A percentile compares a stretch with the other conserved stretches of the same genome.
Evolutionary conservation across 768 basidiomycete species (phyloP).

Genomic region (Steccherinum ochraceum): DNA sequence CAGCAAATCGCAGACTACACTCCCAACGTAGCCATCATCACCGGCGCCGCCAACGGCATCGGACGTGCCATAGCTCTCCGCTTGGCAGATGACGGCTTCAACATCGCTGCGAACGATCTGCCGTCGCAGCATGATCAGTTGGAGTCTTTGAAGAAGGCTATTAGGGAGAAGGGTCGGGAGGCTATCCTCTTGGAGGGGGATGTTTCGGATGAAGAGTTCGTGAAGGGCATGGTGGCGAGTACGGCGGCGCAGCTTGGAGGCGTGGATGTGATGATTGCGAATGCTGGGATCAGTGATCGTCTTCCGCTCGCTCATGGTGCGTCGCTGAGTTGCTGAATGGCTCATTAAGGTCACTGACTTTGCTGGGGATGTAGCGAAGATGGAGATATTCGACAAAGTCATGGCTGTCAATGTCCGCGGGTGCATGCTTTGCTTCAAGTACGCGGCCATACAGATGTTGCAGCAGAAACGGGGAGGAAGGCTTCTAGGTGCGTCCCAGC

Average conservation of each 20-base stretch:
- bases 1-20: too few species aligned
- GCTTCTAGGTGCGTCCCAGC: slow-evolving; percentile 31
- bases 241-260: slow-evolving; percentile 28
- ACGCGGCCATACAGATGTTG: slow-evolving; percentile 34
- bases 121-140: slow-evolving; percentile 7
- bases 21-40: slow-evolving; percentile 19
- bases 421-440: slow-evolving; percentile 33
- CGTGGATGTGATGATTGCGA: too few species aligned
- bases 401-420: slow-evolving; percentile 34
- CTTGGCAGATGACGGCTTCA: slow-evolving; percentile 19
- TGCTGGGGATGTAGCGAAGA: slow-evolving; percentile 23
- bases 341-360: slow-evolving; percentile 7
- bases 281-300: too few species aligned
- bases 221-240: slow-evolving; percentile 31
- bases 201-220: slow-evolving; percentile 34
- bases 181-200: slow-evolving; percentile 28
- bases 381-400: slow-evolving; percentile 25
- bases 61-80: slow-evolving; percentile 20
- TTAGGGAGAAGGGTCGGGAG: slow-evolving; percentile 14
- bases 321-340: background rate
- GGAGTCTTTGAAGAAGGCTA: slow-evolving; percentile 7
- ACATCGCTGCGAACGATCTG: slow-evolving; percentile 15
- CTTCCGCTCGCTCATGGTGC: slow-evolving; percentile 9
- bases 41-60: slow-evolving; percentile 21
- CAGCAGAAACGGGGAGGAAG: slow-evolving; percentile 33